phyloP scores from a whole-genome alignment of 2,329 filamentous ascomycete species.

The Xylaria sp. region DNA sequence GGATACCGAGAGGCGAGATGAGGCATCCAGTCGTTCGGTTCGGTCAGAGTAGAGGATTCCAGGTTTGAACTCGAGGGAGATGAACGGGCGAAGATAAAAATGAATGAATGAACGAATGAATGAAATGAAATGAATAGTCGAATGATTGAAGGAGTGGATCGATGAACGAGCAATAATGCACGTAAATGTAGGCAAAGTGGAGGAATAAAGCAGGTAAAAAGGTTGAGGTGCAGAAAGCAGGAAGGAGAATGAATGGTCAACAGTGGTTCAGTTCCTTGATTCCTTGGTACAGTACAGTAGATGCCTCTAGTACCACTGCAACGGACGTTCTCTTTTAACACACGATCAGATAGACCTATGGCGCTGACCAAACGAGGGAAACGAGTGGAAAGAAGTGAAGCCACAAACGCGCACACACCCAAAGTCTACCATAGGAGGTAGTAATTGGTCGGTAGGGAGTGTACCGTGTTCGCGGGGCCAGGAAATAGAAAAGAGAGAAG shows the following conservation, averaged over 20 bases:
- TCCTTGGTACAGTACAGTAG: constrained; percentile 2
- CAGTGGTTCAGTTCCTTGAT: neutral
- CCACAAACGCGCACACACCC: constrained; percentile 28
- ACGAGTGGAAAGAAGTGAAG: constrained; percentile 30
- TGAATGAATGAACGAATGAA: neutral
- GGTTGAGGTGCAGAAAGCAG: constrained; percentile 16
- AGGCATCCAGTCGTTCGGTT: constrained; percentile 13
- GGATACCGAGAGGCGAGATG: constrained; percentile 7
- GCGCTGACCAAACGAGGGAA: constrained; percentile 26
- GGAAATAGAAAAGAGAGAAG: neutral
- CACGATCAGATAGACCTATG: constrained; percentile 19
- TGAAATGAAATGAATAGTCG: too few species aligned
- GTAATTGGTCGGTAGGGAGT: neutral
- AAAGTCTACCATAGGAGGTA: constrained; percentile 12
- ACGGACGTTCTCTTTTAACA: neutral
- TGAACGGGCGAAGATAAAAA: constrained; percentile 20
- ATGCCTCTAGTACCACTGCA: constrained; percentile 13
- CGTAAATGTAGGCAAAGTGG: constrained; percentile 9
- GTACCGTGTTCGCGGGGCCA: too few species aligned
- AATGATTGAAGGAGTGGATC: neutral
- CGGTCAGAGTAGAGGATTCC: neutral
- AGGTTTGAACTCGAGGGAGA: neutral
- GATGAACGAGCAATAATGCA: neutral
- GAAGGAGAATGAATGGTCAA: neutral
- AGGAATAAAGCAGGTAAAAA: neutral